Percentiles rank a stretch among this genome's conserved stretches.
Evolutionary conservation across 257 asterid genomes (phyloP).

Genomic region (Orobanche coerulescens): DNA sequence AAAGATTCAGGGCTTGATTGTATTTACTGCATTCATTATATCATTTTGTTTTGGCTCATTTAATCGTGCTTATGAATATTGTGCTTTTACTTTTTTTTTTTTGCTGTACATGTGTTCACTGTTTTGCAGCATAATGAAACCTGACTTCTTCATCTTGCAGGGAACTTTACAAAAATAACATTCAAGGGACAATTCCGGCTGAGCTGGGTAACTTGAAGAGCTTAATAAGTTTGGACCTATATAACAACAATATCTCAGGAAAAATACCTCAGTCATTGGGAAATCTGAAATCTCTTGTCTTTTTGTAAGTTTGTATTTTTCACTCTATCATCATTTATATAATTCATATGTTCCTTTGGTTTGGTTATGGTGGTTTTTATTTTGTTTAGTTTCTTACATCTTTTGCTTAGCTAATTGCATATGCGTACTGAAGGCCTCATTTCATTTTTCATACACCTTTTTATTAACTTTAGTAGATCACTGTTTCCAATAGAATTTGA

Average conservation of each 20-base stretch:
- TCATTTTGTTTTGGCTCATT: neutral
- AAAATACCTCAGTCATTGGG: constrained; percentile 67
- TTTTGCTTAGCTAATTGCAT: neutral
- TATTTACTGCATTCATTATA: neutral
- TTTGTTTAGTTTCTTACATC: constrained; percentile 7
- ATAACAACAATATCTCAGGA: constrained; percentile 84
- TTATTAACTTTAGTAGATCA: neutral
- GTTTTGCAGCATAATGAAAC: constrained; percentile 3
- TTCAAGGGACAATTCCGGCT: constrained; percentile 72
- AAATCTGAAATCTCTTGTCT: constrained; percentile 70
- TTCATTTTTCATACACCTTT: neutral
- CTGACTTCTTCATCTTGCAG: constrained; percentile 33
- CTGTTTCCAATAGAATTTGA: neutral
- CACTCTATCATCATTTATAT: constrained; percentile 3
- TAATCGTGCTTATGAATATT: constrained; percentile 1
- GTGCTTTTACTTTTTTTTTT: neutral
- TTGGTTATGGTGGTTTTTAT: constrained; percentile 12
- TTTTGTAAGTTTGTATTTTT: constrained; percentile 54
- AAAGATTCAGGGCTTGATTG: neutral
- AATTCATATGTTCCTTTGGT: constrained; percentile 8
- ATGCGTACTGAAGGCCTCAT: constrained; percentile 10
- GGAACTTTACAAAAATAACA: constrained; percentile 83
- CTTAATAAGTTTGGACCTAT: constrained; percentile 88
- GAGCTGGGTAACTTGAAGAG: constrained; percentile 83
- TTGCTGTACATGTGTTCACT: neutral